Base-by-base conservation (phyloP, 2,329 filamentous ascomycete species). In the Botrytis paeoniae region DNA sequence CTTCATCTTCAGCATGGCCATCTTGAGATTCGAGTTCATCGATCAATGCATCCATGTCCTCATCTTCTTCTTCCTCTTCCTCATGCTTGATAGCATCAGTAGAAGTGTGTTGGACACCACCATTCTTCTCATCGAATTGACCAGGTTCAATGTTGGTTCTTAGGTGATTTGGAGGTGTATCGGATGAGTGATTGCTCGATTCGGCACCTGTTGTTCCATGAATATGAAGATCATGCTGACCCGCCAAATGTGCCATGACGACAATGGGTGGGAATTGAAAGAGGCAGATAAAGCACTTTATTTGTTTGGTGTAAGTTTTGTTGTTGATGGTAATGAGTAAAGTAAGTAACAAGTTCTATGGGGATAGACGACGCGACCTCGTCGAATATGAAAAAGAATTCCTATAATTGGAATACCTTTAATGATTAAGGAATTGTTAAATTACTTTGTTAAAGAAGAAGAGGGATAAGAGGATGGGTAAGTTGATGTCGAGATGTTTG, bases 21-120 rank as follows among this genome's bases (percentile, higher is more conserved):
- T 96, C 93, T 78, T 93, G 86, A 60, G 91, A 94, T 84, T 96
- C 92, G 77, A 97, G 91, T 79, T 96, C 93, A 82, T 94, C 92
- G 78, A 97, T 97, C 80, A 97, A 87, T 80, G 91, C 89, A 81
- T 97, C 93, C 78, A 97, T 94, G 81, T 95, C 92, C 84, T 94
- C 92, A 79, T 94, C 92, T 63, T 93, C 92, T 35, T 94, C 91
- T 66, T 93, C 91, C 9, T 91, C 90, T 25, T 79, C 77, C 14
- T 71, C 77, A 57, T 80, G 79, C 74, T 82, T 80, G 73, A 83
- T 79, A 76, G 77, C 74, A 48, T 81, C 83, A 73, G 76, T 64
- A 25, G 20, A 20, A 41, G 65, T 25, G n/a, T 69, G 37, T 69
- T 69, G 48, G 18, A 20, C 10, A 32, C 6, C 65, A 18, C 48